Percentiles rank a stretch among this genome's conserved stretches.
Conservation (phyloP, 768 basidiomycete species). For the Podaxis sp. region DNA sequence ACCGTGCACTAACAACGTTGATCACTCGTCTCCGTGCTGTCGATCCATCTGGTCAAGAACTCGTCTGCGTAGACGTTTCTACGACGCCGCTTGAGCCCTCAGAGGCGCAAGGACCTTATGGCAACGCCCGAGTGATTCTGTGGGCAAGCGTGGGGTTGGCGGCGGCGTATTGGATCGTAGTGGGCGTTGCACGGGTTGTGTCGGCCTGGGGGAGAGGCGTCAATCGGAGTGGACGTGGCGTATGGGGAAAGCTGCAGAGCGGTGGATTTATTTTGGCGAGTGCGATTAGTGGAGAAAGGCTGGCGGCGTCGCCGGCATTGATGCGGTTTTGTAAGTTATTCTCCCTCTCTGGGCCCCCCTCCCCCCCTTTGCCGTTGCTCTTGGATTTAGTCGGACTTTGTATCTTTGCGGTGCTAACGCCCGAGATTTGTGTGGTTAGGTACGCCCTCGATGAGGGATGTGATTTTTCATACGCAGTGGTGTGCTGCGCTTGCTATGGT, state of each 20-base stretch:
- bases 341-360: not conserved
- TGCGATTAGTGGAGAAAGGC: conserved; percentile 88
- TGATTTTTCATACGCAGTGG: conserved; percentile 94
- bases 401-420: conserved; percentile 13
- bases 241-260: conserved; percentile 77
- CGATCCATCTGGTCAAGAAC: conserved; percentile 79
- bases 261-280: conserved; percentile 88
- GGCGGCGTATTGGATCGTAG: conserved; percentile 79
- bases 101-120: conserved; percentile 44
- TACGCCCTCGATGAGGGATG: conserved; percentile 89
- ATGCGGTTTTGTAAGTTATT: conserved; percentile 78
- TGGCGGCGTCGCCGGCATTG: conserved; percentile 82
- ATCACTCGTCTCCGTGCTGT: conserved; percentile 84
- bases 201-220: conserved; percentile 84
- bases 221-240: conserved; percentile 54
- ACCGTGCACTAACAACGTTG: conserved; percentile 80
- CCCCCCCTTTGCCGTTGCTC: not conserved
- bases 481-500: conserved; percentile 88
- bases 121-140: conserved; percentile 64
- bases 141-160: conserved; percentile 75
- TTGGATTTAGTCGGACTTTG: not conserved
- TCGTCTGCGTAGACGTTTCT: conserved; percentile 77
- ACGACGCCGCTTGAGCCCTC: conserved; percentile 75
- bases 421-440: conserved; percentile 40
- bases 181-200: conserved; percentile 74